Conservation (phyloP, 768 basidiomycete species). For the Phaeotremella skinneri region DNA sequence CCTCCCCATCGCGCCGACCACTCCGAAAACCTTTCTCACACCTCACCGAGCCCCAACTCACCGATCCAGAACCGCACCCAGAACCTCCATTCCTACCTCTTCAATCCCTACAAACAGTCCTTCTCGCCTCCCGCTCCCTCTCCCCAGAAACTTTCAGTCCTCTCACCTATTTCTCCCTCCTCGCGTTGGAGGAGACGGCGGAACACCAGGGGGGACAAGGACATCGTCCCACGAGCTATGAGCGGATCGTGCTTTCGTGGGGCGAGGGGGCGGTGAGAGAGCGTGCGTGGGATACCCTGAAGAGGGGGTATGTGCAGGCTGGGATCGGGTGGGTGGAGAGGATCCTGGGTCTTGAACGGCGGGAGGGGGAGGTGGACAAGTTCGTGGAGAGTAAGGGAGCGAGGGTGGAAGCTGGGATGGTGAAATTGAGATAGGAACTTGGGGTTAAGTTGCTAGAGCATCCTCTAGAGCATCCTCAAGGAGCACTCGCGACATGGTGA, state of each 20-base stretch:
- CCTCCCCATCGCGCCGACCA: neutral
- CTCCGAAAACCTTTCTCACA: conserved; percentile 16
- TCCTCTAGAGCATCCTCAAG: no score
- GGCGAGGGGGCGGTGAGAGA: conserved; percentile 25
- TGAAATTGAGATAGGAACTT: conserved; percentile 25
- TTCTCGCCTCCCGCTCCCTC: conserved; percentile 4
- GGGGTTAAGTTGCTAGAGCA: conserved; percentile 1
- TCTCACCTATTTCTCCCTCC: conserved; percentile 20
- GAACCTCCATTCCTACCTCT: conserved; percentile 6
- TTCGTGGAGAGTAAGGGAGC: conserved; percentile 12
- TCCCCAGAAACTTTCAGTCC: conserved; percentile 31
- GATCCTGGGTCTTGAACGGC: neutral
- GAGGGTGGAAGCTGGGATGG: conserved; percentile 18
- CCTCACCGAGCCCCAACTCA: neutral
- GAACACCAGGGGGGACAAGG: no score
- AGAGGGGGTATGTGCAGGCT: conserved; percentile 28
- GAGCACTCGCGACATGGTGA: no score
- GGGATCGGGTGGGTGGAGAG: conserved; percentile 18
- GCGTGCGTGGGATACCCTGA: conserved; percentile 35
- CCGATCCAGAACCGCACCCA: neutral
- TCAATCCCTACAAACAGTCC: conserved; percentile 2
- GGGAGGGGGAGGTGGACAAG: conserved; percentile 11
- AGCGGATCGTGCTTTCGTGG: conserved; percentile 34
- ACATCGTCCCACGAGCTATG: conserved; percentile 8
- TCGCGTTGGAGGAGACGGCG: neutral